A percentile compares a stretch with the other conserved stretches of the same genome.
Evolutionary conservation across 2,329 filamentous ascomycete species (phyloP).

Genomic region (Didymella pinodella): DNA sequence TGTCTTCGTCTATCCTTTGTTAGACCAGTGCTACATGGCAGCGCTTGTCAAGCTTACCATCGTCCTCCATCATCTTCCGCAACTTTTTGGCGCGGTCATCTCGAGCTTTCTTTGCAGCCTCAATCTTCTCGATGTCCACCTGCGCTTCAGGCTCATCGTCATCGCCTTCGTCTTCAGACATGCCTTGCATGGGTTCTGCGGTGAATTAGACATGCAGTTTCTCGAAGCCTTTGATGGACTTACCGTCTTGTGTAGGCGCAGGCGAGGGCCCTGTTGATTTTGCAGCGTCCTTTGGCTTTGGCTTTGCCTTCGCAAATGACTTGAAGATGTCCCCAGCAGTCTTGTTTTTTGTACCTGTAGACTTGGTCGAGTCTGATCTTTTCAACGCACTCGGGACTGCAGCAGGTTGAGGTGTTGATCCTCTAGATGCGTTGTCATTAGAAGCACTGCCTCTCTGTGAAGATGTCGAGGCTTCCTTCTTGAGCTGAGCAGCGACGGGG

Average conservation of each 20-base stretch:
- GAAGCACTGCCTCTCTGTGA: slow-evolving; percentile 33
- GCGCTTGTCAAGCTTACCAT: slow-evolving; percentile 53
- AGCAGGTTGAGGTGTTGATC: slow-evolving; percentile 44
- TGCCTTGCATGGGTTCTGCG: slow-evolving; percentile 61
- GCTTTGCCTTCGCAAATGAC: slow-evolving; percentile 76
- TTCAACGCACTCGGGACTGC: slow-evolving; percentile 34
- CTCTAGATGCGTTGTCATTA: slow-evolving; percentile 48
- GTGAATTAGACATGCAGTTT: slow-evolving; percentile 33
- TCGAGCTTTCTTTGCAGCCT: slow-evolving; percentile 54
- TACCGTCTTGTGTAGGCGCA: slow-evolving; percentile 59
- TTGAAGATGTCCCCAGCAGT: slow-evolving; percentile 73
- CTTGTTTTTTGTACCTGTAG: slow-evolving; percentile 65
- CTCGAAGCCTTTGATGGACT: slow-evolving; percentile 13
- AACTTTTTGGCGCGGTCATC: slow-evolving; percentile 72
- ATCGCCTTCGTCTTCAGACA: slow-evolving; percentile 56
- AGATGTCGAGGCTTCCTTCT: slow-evolving; percentile 32
- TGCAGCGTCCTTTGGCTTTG: slow-evolving; percentile 60
- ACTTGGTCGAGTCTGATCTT: slow-evolving; percentile 50
- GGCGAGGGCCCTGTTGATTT: slow-evolving; percentile 54
- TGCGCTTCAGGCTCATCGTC: slow-evolving; percentile 42
- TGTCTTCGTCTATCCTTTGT: slow-evolving; percentile 60
- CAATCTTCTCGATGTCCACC: slow-evolving; percentile 43
- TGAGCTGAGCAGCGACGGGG: slow-evolving; percentile 26
- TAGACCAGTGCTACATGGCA: slow-evolving; percentile 6
- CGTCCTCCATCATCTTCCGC: slow-evolving; percentile 78